Evolutionary conservation across 306 rosid genomes (phyloP).

Genomic region (Vicia faba): DNA sequence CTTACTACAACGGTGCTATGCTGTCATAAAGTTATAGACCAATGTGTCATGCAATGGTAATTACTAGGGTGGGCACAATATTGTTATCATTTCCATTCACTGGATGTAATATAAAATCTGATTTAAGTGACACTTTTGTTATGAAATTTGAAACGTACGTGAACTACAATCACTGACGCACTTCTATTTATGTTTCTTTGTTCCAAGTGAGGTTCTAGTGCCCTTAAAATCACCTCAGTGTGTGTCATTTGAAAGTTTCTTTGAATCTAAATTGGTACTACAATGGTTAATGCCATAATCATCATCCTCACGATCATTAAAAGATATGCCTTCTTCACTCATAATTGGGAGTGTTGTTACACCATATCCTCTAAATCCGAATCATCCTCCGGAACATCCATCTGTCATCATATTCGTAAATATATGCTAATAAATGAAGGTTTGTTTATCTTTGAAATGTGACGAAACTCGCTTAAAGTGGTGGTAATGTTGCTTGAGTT

Average conservation of each 20-base stretch:
- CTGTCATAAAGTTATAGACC: too few species aligned
- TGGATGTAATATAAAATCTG: neutral
- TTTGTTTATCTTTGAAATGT: too few species aligned
- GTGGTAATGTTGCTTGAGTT: too few species aligned
- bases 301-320: constrained; percentile 89
- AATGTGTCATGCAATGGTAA: too few species aligned
- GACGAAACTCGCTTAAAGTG: too few species aligned
- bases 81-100: neutral
- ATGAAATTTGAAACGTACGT: too few species aligned
- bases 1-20: neutral
- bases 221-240: constrained; percentile 28
- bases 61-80: too few species aligned
- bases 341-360: constrained; percentile 41
- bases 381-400: constrained; percentile 63
- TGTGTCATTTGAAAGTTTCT: constrained; percentile 26
- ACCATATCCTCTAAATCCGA: constrained; percentile 50
- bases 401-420: constrained; percentile 42
- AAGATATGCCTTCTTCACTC: constrained; percentile 87
- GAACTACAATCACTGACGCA: too few species aligned
- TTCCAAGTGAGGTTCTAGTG: constrained; percentile 37
- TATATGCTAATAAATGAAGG: too few species aligned
- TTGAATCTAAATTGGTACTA: constrained; percentile 42
- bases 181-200: neutral
- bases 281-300: constrained; percentile 52
- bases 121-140: neutral